Conservation (phyloP, 1,284 basidiomycete genomes). For the Mycena sp. region DNA sequence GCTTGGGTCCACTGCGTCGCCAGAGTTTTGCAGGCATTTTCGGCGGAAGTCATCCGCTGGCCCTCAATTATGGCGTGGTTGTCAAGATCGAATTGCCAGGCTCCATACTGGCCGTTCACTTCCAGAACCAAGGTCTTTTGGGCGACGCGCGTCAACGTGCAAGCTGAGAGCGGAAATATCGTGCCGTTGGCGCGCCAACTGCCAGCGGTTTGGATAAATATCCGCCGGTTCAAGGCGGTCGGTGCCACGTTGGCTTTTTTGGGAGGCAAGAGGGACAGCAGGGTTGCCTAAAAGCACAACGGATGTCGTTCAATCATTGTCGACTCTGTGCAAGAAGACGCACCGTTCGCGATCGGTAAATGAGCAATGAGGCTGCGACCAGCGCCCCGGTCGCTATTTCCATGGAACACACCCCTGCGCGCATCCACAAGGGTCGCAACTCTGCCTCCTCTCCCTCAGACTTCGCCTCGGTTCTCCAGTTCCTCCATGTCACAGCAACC, state of each 20-base stretch:
- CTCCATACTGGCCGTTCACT: constrained; percentile 23
- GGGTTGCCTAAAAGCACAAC: constrained; percentile 9
- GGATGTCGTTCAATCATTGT: background rate
- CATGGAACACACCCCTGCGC: constrained; percentile 30
- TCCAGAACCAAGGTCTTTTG: constrained; percentile 30
- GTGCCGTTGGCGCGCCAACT: constrained; percentile 33
- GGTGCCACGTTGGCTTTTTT: constrained; percentile 18
- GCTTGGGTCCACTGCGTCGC: constrained; percentile 26
- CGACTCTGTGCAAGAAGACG: constrained; percentile 7
- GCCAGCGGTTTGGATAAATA: constrained; percentile 32
- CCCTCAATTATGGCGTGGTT: constrained; percentile 21
- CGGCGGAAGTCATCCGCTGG: background rate
- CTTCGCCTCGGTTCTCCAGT: constrained; percentile 21
- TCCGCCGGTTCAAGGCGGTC: constrained; percentile 22
- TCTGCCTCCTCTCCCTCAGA: background rate
- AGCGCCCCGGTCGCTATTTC: constrained; percentile 26
- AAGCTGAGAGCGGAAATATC: constrained; percentile 33
- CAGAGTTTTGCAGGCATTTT: constrained; percentile 28
- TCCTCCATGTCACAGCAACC: constrained; percentile 30
- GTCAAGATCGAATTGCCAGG: constrained; percentile 34
- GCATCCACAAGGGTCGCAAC: constrained; percentile 25
- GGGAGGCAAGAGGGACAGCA: constrained; percentile 31
- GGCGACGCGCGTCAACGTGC: constrained; percentile 32
- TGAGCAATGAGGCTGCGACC: constrained; percentile 28
- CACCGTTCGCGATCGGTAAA: constrained; percentile 30